phyloP scores from a whole-genome alignment of 2,329 filamentous ascomycete genomes.

The Amphichorda felina region DNA sequence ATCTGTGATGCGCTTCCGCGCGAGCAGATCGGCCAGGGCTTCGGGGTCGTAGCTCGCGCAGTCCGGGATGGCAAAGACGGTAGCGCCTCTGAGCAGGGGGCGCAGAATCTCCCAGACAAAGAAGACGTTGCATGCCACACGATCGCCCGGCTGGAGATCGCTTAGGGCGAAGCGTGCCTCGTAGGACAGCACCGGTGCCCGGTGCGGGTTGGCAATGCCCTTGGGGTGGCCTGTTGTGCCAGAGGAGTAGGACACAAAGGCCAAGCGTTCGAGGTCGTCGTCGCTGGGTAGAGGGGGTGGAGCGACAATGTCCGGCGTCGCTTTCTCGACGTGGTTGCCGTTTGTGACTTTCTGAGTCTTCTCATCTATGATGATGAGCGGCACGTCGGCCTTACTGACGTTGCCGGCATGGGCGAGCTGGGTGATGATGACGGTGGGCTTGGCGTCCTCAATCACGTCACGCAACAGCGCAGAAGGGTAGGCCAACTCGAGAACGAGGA shows the following conservation, averaged over 20 bases:
- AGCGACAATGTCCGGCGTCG: constrained; percentile 18
- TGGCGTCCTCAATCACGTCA: constrained; percentile 67
- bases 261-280: constrained; percentile 59
- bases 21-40: constrained; percentile 59
- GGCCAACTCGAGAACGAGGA: constrained; percentile 68
- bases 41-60: constrained; percentile 67
- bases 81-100: constrained; percentile 63
- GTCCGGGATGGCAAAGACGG: constrained; percentile 64
- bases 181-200: constrained; percentile 63
- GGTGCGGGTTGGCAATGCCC: constrained; percentile 69
- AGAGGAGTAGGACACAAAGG: constrained; percentile 73
- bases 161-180: constrained; percentile 58
- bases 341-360: constrained; percentile 19
- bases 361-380: constrained; percentile 52
- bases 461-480: constrained; percentile 64
- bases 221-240: constrained; percentile 72
- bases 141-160: constrained; percentile 58
- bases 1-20: constrained; percentile 57
- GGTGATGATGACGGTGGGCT: constrained; percentile 59
- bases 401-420: constrained; percentile 51
- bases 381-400: constrained; percentile 45
- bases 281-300: constrained; percentile 43
- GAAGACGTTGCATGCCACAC: constrained; percentile 81
- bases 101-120: constrained; percentile 79
- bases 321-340: constrained; percentile 8